Percentiles rank a stretch among this genome's conserved stretches.
Evolutionary conservation across 768 basidiomycete genomes (phyloP).

Genomic region (Tricholoma hemisulphureum): DNA sequence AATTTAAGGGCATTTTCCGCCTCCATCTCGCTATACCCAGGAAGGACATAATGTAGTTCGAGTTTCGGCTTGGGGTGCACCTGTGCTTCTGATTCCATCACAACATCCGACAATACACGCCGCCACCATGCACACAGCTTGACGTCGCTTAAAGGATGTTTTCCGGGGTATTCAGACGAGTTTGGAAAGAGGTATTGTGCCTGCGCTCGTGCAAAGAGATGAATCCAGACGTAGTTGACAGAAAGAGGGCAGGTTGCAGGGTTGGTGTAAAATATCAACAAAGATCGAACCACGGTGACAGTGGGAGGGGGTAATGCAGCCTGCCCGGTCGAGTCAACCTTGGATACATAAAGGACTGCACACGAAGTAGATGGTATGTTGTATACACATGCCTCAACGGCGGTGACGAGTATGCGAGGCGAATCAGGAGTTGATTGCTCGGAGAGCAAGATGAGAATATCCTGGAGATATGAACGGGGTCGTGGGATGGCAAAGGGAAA

Average conservation of each 20-base stretch:
- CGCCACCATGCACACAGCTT: slow-evolving; percentile 94
- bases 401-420: slow-evolving; percentile 66
- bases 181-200: slow-evolving; percentile 93
- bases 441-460: slow-evolving; percentile 73
- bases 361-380: slow-evolving; percentile 65
- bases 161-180: slow-evolving; percentile 65
- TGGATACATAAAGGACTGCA: slow-evolving; percentile 85
- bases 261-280: slow-evolving; percentile 64
- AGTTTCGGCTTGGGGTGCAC: slow-evolving; percentile 28
- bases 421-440: slow-evolving; percentile 52
- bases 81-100: slow-evolving; percentile 35
- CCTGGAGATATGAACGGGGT: slow-evolving; percentile 68
- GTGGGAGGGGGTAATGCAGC: slow-evolving; percentile 64
- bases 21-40: slow-evolving; percentile 68
- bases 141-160: slow-evolving; percentile 73
- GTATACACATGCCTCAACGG: slow-evolving; percentile 79
- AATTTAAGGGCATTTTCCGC: slow-evolving; percentile 56
- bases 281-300: slow-evolving; percentile 58
- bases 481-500: slow-evolving; percentile 74
- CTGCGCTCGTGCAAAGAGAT: slow-evolving; percentile 89
- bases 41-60: slow-evolving; percentile 61
- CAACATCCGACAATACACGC: slow-evolving; percentile 60
- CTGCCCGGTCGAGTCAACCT: slow-evolving; percentile 92
- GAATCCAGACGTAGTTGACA: slow-evolving; percentile 67
- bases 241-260: slow-evolving; percentile 59